Evolutionary conservation across 2,329 filamentous ascomycete genomes (phyloP), one percentile per base, ranked within the genome.

Genomic region (Colletotrichum tropicale): DNA sequence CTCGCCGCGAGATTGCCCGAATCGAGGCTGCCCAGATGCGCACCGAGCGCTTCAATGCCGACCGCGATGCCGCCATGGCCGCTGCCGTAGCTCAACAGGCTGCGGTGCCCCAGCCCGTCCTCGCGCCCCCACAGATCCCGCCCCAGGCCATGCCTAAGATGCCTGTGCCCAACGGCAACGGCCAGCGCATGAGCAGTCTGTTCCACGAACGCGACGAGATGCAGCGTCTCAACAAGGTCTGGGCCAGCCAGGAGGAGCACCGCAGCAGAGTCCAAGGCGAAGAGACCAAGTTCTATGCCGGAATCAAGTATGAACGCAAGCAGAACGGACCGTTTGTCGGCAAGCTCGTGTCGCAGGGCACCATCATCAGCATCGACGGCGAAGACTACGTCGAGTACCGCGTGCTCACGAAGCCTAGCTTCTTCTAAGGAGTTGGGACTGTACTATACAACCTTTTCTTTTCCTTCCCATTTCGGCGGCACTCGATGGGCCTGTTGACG

Each of bases 351-450:
- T 91, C 90, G 62, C 88, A 91, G 75, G 90, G 91, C 7, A 89
- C 88, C 12, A 91, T 93, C 26, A 88, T 93, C 79, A 92, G 85
- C 64, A 93, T 93, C 75, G 91, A 93, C 75, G 92, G 91, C 26
- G 91, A 93, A 80, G 92, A 93, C 77, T 93, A 91, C 76, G 91
- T 93, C 38, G 92, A 93, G 81, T 93, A 93, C 77, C 88, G 91
- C 3, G 90, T 93, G 2, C 87, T 93, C 30, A 92, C 90, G 2
- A 93, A 92, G 83, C 91, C 91, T 0, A 89, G 87, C 0, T 93
- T 93, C 79, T 93, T 91, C 77, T 92, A 81, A 28, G 43, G 3
- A 36, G 16, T 28, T 32, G 6, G 64, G 15, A 18, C 21, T 16
- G 26, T 18, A 21, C 9, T 26, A 52, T 34, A 52, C 36, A 15